Conservation (phyloP, 208 protist genomes). For the Trypanosomatidae sp. region DNA sequence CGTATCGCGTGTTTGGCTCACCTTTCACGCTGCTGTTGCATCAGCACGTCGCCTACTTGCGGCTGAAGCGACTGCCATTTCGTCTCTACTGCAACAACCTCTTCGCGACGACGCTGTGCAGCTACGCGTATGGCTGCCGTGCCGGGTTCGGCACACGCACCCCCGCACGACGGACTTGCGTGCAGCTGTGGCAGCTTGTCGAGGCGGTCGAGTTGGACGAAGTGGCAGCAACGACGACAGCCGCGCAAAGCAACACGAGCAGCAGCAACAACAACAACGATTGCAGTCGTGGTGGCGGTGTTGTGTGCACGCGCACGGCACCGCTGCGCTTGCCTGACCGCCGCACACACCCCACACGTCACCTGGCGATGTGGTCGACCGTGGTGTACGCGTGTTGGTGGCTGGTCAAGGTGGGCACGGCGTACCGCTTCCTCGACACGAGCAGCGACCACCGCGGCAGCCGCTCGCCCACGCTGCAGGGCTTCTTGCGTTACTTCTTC, state of each 20-base stretch:
- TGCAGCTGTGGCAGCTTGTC: conserved; percentile 74
- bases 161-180: conserved; percentile 19
- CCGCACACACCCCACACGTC: conserved; percentile 52
- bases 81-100: conserved; percentile 76
- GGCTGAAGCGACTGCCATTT: conserved; percentile 68
- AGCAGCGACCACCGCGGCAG: conserved; percentile 18
- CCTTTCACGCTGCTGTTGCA: conserved; percentile 60
- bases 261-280: background rate
- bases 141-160: conserved; percentile 50
- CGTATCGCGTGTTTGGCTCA: conserved; percentile 69
- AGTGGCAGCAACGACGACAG: background rate
- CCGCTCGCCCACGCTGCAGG: conserved; percentile 36
- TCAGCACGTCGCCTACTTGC: conserved; percentile 72
- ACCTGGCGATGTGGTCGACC: conserved; percentile 46
- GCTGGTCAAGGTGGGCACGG: conserved; percentile 47
- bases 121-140: conserved; percentile 36
- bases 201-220: conserved; percentile 39
- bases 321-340: conserved; percentile 32
- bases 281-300: background rate
- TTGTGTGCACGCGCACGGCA: background rate
- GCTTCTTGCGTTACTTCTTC: conserved; percentile 67
- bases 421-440: conserved; percentile 59
- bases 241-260: too few species aligned
- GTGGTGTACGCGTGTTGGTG: conserved; percentile 78
- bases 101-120: conserved; percentile 53